Evolutionary conservation across 2,329 filamentous ascomycete genomes (phyloP), one percentile per base, ranked within the genome.

Genomic region (Exophiala aquamarina): DNA sequence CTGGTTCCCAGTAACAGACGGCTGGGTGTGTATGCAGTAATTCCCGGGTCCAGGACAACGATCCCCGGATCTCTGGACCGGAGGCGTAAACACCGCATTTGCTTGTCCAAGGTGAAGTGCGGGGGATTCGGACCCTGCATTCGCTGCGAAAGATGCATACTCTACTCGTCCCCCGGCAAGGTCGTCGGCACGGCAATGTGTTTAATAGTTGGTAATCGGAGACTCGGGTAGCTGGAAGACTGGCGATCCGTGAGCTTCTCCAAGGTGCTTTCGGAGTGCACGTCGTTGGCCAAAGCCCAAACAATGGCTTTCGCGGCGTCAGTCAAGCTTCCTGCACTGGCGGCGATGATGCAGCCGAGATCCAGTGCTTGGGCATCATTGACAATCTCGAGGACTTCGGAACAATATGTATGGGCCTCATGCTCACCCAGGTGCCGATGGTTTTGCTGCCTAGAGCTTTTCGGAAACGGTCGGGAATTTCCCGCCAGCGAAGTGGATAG

Each of bases 301-400:
- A 71, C 64, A 19, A 75, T 62, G 1, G 81, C 63, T 59, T 81
- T 81, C 0, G 76, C 76, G 0, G 67, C 76, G 56, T 81, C 77
- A 0, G 75, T 79, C 17, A 81, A 57, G 34, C 73, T 78, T 0
- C 78, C 76, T 1, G 69, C 77, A 2, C 78, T 77, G 2, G 81
- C 58, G 26, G 46, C 32, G 17, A 49, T 31, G 19, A 49, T 19
- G 31, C 75, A 66, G 91, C 97, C 68, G 91, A 97, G 74, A 79
- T 97, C 42, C 92, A 97, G 66, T 95, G 97, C 65, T 96, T 92
- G 5, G 81, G 93, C 48, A 17, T 77, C 72, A 0, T 65, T 55
- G 1, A 71, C 65, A 15, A 78, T 67, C 28, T 74, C 66, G 0
- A 79, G 54, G 7, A 78, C 69, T 49, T 81, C 75, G 1, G 69